These are phyloP conservation scores for Paraurostyla sp. DNA, from an alignment of 73 alveolate species.

Conservation along the genomic window DNA sequence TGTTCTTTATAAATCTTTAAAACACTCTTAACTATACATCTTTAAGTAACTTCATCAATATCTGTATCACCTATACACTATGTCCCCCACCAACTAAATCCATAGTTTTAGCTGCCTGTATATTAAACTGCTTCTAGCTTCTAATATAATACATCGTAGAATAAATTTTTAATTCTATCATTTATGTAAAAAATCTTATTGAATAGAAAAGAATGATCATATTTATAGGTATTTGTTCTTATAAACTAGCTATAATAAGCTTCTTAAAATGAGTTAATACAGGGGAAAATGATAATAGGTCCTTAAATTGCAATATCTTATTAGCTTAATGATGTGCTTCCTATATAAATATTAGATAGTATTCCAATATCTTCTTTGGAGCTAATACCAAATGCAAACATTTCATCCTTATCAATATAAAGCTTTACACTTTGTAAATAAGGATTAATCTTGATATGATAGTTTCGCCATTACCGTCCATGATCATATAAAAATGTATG, in stretches of 20 bases:
- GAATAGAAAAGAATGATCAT: neutral
- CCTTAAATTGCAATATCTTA: neutral
- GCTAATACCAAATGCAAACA: too few relatives aligned
- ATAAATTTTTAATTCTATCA: too few relatives aligned
- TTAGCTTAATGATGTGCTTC: neutral
- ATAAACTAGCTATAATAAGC: neutral
- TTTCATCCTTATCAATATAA: too few relatives aligned
- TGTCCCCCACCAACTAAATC: neutral
- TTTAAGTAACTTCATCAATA: neutral
- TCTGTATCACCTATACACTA: neutral
- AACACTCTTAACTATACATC: neutral
- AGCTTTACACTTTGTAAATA: too few relatives aligned
- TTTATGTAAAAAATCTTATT: too few relatives aligned
- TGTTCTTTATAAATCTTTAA: neutral
- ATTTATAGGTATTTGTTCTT: neutral
- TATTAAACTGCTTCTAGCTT: too few relatives aligned
- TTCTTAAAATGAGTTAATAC: neutral
- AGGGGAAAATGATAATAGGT: neutral
- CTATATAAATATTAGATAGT: neutral
- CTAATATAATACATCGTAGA: too few relatives aligned
- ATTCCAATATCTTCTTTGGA: constrained; percentile 2
- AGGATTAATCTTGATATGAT: too few relatives aligned
- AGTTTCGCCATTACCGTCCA: too few relatives aligned
- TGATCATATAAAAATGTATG: neutral
- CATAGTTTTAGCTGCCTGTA: too few relatives aligned